phyloP scores from a whole-genome alignment of 2,329 filamentous ascomycete genomes.

The Seiridium cupressi region DNA sequence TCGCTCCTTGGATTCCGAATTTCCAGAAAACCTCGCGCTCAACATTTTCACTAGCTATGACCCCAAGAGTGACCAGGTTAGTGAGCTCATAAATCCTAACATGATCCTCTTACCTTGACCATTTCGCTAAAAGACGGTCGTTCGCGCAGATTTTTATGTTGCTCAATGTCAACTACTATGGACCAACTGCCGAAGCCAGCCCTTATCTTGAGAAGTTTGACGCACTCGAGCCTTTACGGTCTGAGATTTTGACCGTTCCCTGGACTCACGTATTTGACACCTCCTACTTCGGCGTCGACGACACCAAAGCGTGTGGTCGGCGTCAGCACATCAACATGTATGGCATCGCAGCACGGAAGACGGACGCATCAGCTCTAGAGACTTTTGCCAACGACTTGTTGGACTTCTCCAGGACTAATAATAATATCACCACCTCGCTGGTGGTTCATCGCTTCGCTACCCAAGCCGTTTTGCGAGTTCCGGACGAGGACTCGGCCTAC shows the following conservation, averaged over 20 bases:
- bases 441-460: too few relatives aligned
- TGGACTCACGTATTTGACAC: neutral
- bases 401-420: neutral
- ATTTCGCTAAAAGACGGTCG: neutral
- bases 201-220: neutral
- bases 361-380: constrained; percentile 34
- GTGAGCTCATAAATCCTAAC: neutral
- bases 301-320: constrained; percentile 22
- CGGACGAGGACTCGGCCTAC: too few relatives aligned
- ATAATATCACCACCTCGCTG: too few relatives aligned
- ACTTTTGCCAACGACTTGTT: constrained; percentile 31
- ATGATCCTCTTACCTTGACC: neutral
- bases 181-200: neutral
- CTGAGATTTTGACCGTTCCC: neutral
- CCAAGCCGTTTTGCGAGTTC: too few relatives aligned
- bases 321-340: constrained; percentile 34
- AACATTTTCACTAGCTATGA: neutral
- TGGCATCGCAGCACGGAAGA: constrained; percentile 28
- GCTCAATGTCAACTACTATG: neutral
- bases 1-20: neutral
- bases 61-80: neutral
- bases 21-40: neutral
- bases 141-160: neutral
- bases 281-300: neutral
- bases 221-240: neutral